phyloP scores from a whole-genome alignment of 2,329 filamentous ascomycete species.

The Colletotrichum filicis region DNA sequence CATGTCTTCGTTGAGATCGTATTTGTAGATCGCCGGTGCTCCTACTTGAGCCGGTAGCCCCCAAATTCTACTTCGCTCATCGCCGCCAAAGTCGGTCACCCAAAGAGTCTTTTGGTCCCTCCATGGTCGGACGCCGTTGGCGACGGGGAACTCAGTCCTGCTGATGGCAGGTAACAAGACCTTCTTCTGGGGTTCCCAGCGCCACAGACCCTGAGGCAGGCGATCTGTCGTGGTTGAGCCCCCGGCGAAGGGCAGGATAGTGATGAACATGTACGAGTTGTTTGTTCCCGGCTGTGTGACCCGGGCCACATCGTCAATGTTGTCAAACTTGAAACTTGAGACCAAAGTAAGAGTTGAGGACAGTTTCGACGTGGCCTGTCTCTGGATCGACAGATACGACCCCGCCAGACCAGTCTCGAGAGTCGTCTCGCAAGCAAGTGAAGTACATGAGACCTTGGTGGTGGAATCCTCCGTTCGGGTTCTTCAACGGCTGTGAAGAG shows the following conservation, averaged over 20 bases:
- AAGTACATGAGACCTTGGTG: not conserved
- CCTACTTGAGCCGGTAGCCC: not conserved
- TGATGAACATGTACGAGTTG: not conserved
- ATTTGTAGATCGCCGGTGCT: not conserved
- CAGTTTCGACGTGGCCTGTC: not conserved
- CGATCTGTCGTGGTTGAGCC: not conserved
- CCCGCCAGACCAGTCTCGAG: not conserved
- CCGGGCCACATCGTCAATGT: not conserved
- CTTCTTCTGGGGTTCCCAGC: not conserved
- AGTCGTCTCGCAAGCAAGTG: not conserved
- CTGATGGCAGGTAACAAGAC: not conserved
- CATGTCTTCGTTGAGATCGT: not conserved
- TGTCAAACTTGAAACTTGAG: not conserved
- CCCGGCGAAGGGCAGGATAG: not conserved
- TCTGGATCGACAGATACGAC: not conserved
- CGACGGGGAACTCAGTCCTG: not conserved
- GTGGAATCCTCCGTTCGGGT: not conserved
- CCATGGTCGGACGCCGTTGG: not conserved
- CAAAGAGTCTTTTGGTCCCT: not conserved
- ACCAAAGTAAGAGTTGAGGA: not conserved
- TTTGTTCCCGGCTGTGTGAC: not conserved
- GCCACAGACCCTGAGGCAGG: not conserved
- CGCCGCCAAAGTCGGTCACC: not conserved
- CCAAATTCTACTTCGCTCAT: not conserved
- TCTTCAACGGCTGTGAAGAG: not conserved